Evolutionary conservation across 148 eudicot genomes (phyloP).

Genomic region (Heliamphora exappendiculata): DNA sequence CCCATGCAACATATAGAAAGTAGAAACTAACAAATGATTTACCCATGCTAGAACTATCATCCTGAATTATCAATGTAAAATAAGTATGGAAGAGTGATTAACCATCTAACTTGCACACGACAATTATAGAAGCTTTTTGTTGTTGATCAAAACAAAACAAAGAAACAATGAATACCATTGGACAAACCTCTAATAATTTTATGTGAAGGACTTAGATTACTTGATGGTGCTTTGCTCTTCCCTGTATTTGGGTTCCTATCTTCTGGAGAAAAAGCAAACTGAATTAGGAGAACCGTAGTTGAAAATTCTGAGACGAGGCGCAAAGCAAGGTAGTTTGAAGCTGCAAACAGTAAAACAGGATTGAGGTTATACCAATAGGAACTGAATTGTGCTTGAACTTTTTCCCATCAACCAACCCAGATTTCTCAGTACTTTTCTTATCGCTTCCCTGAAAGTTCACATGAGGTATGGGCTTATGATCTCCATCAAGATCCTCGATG

Average conservation of each 20-base stretch:
- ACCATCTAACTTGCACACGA: neutral
- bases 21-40: neutral
- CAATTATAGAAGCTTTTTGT: too few relatives aligned
- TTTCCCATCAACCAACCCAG: constrained; percentile 16
- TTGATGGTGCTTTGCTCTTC: constrained; percentile 25
- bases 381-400: constrained; percentile 21
- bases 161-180: neutral
- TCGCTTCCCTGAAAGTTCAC: constrained; percentile 23
- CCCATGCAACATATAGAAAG: neutral
- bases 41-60: neutral
- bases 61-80: neutral
- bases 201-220: constrained; percentile 69
- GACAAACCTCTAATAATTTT: constrained; percentile 68
- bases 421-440: constrained; percentile 21
- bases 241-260: constrained; percentile 27
- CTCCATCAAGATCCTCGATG: constrained; percentile 46
- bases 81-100: neutral
- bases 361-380: constrained; percentile 21
- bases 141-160: neutral
- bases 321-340: neutral
- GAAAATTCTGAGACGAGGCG: neutral
- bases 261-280: constrained; percentile 12
- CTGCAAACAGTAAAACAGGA: neutral
- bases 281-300: constrained; percentile 6
- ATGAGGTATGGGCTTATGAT: constrained; percentile 15